Evolutionary conservation across 2,329 filamentous ascomycete species (phyloP), one percentile per base, ranked within the genome.

Genomic region (Kalaharituber pfeilii): DNA sequence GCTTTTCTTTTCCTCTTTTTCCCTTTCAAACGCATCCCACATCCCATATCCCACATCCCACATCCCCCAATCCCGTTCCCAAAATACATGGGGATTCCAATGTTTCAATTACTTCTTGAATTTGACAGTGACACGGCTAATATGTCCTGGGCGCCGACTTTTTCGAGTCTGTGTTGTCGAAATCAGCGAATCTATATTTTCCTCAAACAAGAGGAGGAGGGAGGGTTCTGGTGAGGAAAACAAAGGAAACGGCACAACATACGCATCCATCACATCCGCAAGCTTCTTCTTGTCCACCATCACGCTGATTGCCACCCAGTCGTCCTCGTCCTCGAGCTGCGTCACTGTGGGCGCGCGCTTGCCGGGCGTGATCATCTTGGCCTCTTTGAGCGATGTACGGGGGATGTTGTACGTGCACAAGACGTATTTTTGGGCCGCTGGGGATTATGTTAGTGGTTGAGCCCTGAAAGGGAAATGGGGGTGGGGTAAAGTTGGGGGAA

Each of bases 321-420:
- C 84, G 54, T 86, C 79, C 65, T 86, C 84, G 13, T 11, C 13
- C 62, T 95, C 89, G 2, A 98, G 74, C 15, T 83, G 74, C n/a
- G 84, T 95, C 62, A 96, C 76, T 1, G 89, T 96, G 2, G 91
- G 86, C 1, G 91, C 88, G 51, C 91, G 83, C 72, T 91, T 94
- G 58, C 91, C 91, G 0, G 91, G 91, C 0, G 91, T 95, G 66
- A 96, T 84, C 62, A 76, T 76, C 49, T 76, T 78, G 7, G 84
- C 88, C 28, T 73, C 71, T 6, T 73, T 65, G 54, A 98, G 77
- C 53, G 78, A 76, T 49, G 70, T 67, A 57, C 88, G 80, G 62
- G 84, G 77, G 56, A 96, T 79, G 71, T 98, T 98, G 75, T 96
- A 98, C 66, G 93, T 87, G 73, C 91, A 96, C 27, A 96, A 78